Evolutionary conservation across 1,139 yeast species (phyloP).

Genomic region (Hansenula sp.): DNA sequence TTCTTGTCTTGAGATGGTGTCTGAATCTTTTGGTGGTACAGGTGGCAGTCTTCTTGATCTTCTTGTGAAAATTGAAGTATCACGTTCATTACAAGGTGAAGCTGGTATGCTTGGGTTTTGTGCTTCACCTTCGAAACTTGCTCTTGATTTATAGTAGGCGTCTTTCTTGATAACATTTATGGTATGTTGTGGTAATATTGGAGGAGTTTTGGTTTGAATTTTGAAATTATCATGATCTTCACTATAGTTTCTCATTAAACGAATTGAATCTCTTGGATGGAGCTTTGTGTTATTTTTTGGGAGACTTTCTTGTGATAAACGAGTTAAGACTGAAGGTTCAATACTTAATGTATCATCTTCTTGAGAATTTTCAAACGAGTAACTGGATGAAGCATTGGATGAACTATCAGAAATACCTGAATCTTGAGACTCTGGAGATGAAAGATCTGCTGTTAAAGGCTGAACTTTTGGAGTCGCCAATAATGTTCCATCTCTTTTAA

Average conservation of each 20-base stretch:
- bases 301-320: neutral
- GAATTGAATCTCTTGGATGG: conserved; percentile 6
- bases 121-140: neutral
- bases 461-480: too few species aligned
- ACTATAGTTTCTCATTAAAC: conserved; percentile 2
- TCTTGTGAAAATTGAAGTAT: conserved; percentile 2
- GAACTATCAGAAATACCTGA: too few species aligned
- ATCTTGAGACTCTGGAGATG: neutral
- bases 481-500: neutral
- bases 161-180: neutral
- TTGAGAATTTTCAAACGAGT: neutral
- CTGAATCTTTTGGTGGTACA: neutral
- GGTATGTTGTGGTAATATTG: conserved; percentile 1
- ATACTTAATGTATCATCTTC: neutral
- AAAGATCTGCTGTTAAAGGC: neutral
- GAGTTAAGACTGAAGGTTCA: neutral
- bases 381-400: conserved; percentile 1
- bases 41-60: neutral
- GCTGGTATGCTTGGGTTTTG: neutral
- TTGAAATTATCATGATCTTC: neutral
- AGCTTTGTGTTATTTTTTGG: neutral
- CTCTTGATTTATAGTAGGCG: neutral
- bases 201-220: conserved; percentile 1
- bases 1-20: neutral
- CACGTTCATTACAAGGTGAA: neutral